Percentiles rank a stretch among this genome's conserved stretches.
phyloP scores from a whole-genome alignment of 768 basidiomycete species.

The Tricholoma sp. region DNA sequence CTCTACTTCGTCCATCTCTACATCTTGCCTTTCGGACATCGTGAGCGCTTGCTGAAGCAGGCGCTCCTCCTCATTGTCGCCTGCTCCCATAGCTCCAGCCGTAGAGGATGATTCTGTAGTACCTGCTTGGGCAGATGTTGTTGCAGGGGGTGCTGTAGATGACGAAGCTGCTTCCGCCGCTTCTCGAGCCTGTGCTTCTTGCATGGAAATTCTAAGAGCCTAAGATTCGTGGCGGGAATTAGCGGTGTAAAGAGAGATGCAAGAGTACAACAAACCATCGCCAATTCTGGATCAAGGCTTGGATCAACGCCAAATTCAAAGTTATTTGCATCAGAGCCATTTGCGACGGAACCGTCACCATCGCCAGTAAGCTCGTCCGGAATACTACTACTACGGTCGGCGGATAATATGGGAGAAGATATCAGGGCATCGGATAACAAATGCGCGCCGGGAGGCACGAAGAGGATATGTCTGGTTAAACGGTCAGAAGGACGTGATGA shows the following conservation, averaged over 20 bases:
- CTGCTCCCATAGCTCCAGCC: conserved; percentile 34
- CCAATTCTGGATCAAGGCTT: conserved; percentile 91
- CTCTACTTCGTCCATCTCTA: conserved; percentile 38
- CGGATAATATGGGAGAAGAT: conserved; percentile 77
- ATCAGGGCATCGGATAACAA: conserved; percentile 82
- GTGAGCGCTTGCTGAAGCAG: conserved; percentile 74
- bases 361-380: conserved; percentile 54
- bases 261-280: conserved; percentile 61
- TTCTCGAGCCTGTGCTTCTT: conserved; percentile 84
- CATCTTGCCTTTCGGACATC: conserved; percentile 58
- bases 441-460: conserved; percentile 70
- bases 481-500: background rate
- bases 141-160: conserved; percentile 21
- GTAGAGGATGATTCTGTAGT: conserved; percentile 18
- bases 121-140: conserved; percentile 23
- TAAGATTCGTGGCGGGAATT: conserved; percentile 21
- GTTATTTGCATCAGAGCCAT: conserved; percentile 40
- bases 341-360: conserved; percentile 42
- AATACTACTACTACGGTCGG: conserved; percentile 65
- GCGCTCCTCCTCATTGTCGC: conserved; percentile 74
- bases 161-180: conserved; percentile 44
- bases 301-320: conserved; percentile 95
- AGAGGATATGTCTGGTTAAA: conserved; percentile 66
- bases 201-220: conserved; percentile 97
- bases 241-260: background rate